phyloP scores from a whole-genome alignment of 768 basidiomycete genomes.

The Hygrophorus russula region DNA sequence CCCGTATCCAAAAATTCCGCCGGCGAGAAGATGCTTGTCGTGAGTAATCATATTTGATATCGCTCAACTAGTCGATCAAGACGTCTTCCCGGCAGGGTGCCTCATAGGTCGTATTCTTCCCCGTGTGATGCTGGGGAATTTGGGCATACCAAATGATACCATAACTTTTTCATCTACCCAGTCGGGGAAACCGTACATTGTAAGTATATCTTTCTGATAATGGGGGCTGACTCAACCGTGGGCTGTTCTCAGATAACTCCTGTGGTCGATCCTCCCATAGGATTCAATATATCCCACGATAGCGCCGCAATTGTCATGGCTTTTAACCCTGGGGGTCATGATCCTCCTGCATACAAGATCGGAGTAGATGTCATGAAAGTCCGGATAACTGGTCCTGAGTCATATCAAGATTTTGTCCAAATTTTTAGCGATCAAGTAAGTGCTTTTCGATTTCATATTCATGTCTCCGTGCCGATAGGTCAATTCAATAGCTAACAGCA shows the following conservation, averaged over 20 bases:
- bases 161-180: slow-evolving; percentile 48
- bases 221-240: neutral
- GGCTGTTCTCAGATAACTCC: slow-evolving; percentile 31
- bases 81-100: slow-evolving; percentile 37
- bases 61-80: slow-evolving; percentile 4
- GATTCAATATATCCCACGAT: slow-evolving; percentile 79
- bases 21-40: slow-evolving; percentile 68
- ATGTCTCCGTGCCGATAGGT: neutral
- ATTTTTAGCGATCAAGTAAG: slow-evolving; percentile 56
- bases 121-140: slow-evolving; percentile 48
- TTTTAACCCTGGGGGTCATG: slow-evolving; percentile 30
- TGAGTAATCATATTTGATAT: slow-evolving; percentile 20
- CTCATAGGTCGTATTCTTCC: slow-evolving; percentile 70
- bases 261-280: slow-evolving; percentile 42
- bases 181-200: slow-evolving; percentile 70
- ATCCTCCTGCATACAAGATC: slow-evolving; percentile 45
- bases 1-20: slow-evolving; percentile 55
- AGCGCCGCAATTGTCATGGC: slow-evolving; percentile 63
- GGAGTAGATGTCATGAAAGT: slow-evolving; percentile 82
- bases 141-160: slow-evolving; percentile 33
- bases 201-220: slow-evolving; percentile 17
- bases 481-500: slow-evolving; percentile 26
- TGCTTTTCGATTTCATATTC: neutral
- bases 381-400: slow-evolving; percentile 45
- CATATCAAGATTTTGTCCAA: slow-evolving; percentile 50